phyloP scores from a whole-genome alignment of 2,329 filamentous ascomycete species.

The Simplicillium aogashimaense region DNA sequence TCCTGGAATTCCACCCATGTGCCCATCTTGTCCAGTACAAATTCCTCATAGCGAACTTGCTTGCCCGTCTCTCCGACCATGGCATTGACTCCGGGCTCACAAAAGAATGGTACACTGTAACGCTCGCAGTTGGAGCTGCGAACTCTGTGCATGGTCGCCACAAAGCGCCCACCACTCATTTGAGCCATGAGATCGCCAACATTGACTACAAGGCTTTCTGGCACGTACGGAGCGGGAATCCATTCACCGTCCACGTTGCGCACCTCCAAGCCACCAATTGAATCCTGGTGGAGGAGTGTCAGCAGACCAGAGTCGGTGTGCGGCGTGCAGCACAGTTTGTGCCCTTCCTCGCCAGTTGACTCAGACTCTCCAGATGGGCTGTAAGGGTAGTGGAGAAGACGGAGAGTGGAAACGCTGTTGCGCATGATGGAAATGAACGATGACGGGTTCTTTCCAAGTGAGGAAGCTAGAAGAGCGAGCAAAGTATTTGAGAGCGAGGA shows the following conservation, averaged over 20 bases:
- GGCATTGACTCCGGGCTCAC: conserved; percentile 16
- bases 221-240: conserved; percentile 7
- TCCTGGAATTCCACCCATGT: conserved; percentile 16
- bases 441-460: conserved; percentile 6
- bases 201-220: conserved; percentile 6
- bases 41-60: conserved; percentile 9
- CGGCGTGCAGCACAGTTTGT: conserved; percentile 6
- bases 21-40: conserved; percentile 10
- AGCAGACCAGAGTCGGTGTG: conserved; percentile 50
- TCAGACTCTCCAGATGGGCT: background rate
- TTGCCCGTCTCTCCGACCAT: conserved; percentile 12
- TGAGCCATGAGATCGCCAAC: conserved; percentile 7
- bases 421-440: conserved; percentile 5
- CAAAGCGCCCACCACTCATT: conserved; percentile 7
- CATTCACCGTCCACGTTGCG: conserved; percentile 6
- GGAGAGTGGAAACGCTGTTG: conserved; percentile 8
- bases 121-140: conserved; percentile 7
- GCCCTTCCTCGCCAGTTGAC: background rate
- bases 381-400: conserved; percentile 7
- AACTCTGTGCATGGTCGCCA: conserved; percentile 8
- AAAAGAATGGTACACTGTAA: conserved; percentile 10
- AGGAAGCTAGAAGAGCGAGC: conserved; percentile 5
- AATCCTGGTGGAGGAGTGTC: conserved; percentile 44
- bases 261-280: conserved; percentile 6
- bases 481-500: conserved; percentile 5